Percentiles rank a stretch among this genome's conserved stretches.
Evolutionary conservation across 2,329 filamentous ascomycete genomes (phyloP).

Genomic region (Verticillium klebahnii): DNA sequence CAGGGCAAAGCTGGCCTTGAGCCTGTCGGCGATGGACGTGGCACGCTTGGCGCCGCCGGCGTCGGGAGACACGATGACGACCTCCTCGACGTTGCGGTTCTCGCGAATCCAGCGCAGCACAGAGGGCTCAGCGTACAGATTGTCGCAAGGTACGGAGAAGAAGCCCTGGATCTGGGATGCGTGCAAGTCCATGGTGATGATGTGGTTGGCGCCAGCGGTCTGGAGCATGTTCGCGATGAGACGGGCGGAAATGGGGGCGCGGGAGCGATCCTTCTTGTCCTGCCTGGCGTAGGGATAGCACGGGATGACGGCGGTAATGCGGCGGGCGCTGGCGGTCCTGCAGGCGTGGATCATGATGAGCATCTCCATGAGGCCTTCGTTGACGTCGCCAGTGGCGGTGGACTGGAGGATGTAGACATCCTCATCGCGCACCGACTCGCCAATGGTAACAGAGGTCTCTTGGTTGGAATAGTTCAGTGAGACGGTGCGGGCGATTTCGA

Average conservation of each 20-base stretch:
- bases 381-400: slow-evolving; percentile 83
- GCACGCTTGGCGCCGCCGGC: slow-evolving; percentile 83
- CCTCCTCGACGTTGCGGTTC: slow-evolving; percentile 69
- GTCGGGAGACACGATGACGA: slow-evolving; percentile 83
- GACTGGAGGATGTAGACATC: slow-evolving; percentile 80
- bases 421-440: slow-evolving; percentile 86
- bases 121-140: slow-evolving; percentile 82
- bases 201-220: slow-evolving; percentile 64
- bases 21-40: slow-evolving; percentile 78
- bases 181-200: slow-evolving; percentile 87
- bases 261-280: slow-evolving; percentile 83
- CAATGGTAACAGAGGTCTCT: slow-evolving; percentile 78
- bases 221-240: slow-evolving; percentile 91
- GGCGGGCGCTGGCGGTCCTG: slow-evolving; percentile 55
- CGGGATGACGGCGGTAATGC: slow-evolving; percentile 82
- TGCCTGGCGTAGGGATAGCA: slow-evolving; percentile 90
- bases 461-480: slow-evolving; percentile 73
- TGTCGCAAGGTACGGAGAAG: slow-evolving; percentile 66
- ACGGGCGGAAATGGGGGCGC: slow-evolving; percentile 83
- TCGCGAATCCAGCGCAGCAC: slow-evolving; percentile 80
- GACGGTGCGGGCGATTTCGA: slow-evolving; percentile 64
- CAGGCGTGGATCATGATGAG: slow-evolving; percentile 92
- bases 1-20: slow-evolving; percentile 78
- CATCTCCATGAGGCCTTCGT: slow-evolving; percentile 89
- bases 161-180: slow-evolving; percentile 85